A percentile compares a stretch with the other conserved stretches of the same genome.
Evolutionary conservation across 345 rosid genomes (phyloP).

Genomic region (Psidium guajava): DNA sequence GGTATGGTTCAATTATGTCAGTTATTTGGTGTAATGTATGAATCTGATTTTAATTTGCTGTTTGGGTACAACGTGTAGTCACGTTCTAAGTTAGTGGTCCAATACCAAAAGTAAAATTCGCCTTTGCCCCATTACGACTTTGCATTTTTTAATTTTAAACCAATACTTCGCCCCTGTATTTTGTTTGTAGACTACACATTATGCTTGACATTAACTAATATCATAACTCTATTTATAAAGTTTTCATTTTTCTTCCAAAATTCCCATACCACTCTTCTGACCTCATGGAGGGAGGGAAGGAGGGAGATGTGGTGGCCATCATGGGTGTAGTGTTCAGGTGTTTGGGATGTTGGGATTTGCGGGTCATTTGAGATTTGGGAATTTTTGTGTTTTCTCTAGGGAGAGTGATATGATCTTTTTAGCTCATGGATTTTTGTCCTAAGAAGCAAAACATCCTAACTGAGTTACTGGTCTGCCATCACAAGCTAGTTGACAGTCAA

Average conservation of each 20-base stretch:
- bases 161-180: background rate
- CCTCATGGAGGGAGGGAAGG: background rate
- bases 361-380: background rate
- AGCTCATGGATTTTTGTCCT: background rate
- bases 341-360: background rate
- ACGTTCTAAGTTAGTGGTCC: too few relatives aligned
- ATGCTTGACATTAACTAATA: background rate
- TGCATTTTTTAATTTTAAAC: background rate
- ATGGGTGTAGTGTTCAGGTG: background rate
- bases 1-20: slow-evolving; percentile 30
- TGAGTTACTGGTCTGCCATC: background rate
- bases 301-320: background rate
- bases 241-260: background rate
- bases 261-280: background rate
- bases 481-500: background rate
- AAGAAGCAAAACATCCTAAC: background rate
- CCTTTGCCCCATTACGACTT: background rate
- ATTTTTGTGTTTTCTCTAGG: background rate
- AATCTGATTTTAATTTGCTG: background rate
- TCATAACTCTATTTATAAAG: background rate
- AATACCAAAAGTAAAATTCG: too few relatives aligned
- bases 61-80: background rate
- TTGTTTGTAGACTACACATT: background rate
- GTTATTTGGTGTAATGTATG: background rate
- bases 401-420: background rate